Evolutionary conservation across 257 asterid species (phyloP).

Genomic region (Solanum okadae): DNA sequence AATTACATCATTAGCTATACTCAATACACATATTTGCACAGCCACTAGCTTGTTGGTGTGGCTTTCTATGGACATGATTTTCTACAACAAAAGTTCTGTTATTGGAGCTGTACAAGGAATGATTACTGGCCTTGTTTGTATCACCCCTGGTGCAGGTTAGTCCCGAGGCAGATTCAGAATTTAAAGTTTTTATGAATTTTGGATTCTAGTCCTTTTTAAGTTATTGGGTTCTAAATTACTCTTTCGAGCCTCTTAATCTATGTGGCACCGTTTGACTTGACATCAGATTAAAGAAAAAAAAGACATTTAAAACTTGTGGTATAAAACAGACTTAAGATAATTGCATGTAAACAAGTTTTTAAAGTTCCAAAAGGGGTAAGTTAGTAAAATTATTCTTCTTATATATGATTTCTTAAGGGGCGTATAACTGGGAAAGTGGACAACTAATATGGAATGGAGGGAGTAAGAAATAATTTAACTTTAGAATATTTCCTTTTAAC

Average conservation of each 20-base stretch:
- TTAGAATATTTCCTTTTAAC: no score
- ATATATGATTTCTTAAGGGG: no score
- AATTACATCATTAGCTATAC: slow-evolving; percentile 47
- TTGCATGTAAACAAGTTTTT: no score
- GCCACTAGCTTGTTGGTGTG: slow-evolving; percentile 71
- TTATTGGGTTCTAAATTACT: neutral
- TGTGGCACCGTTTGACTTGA: neutral
- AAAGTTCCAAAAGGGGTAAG: no score
- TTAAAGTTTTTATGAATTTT: neutral
- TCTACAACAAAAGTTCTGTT: slow-evolving; percentile 56
- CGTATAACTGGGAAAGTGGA: no score
- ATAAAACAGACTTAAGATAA: no score
- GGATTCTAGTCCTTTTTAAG: neutral
- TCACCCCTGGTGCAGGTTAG: slow-evolving; percentile 64
- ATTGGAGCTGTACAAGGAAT: slow-evolving; percentile 75
- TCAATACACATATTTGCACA: slow-evolving; percentile 69
- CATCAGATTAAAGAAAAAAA: no score
- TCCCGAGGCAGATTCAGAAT: neutral
- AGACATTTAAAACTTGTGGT: no score
- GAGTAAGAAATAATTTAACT: no score
- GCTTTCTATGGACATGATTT: slow-evolving; percentile 55
- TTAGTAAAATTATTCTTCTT: no score
- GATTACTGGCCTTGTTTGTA: slow-evolving; percentile 83
- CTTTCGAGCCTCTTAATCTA: neutral
- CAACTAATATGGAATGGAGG: no score